phyloP scores from a whole-genome alignment of 768 basidiomycete genomes.

The Hydnum rufescens region DNA sequence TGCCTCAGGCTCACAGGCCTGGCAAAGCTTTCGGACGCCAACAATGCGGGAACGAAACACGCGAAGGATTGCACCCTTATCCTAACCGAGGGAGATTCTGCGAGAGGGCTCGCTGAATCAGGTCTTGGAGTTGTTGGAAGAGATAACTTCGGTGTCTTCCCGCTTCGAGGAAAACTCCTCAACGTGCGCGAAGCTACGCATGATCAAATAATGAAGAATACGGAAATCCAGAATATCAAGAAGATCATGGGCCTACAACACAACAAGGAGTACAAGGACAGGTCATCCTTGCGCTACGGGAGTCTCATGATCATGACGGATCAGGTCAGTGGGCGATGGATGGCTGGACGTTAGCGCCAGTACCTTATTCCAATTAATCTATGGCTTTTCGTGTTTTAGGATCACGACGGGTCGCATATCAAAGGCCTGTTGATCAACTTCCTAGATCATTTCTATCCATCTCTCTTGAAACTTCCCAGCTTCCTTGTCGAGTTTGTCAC shows the following conservation, averaged over 20 bases:
- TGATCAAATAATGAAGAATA: slow-evolving; percentile 95
- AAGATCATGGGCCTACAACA: slow-evolving; percentile 95
- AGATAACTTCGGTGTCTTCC: slow-evolving; percentile 95
- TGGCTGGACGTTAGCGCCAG: no score
- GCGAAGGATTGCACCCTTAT: slow-evolving; percentile 82
- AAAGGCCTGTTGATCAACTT: slow-evolving; percentile 99
- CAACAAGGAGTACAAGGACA: slow-evolving; percentile 64
- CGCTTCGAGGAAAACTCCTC: slow-evolving; percentile 85
- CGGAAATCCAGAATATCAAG: slow-evolving; percentile 92
- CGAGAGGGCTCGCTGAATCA: slow-evolving; percentile 88
- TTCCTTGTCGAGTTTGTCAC: slow-evolving; percentile 98
- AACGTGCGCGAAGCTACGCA: slow-evolving; percentile 95
- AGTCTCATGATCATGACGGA: slow-evolving; percentile 99
- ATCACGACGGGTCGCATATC: slow-evolving; percentile 99
- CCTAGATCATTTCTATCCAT: slow-evolving; percentile 91
- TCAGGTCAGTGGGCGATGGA: no score
- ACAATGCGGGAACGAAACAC: slow-evolving; percentile 78
- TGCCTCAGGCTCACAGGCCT: slow-evolving; percentile 59
- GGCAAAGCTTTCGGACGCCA: slow-evolving; percentile 88
- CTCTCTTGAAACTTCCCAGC: slow-evolving; percentile 69
- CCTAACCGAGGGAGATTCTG: slow-evolving; percentile 96
- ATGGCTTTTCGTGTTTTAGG: slow-evolving; percentile 27
- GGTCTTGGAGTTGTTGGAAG: slow-evolving; percentile 89
- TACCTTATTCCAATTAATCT: background rate
- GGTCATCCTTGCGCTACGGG: slow-evolving; percentile 65